These are phyloP conservation scores for Phytophthora lateralis DNA, from an alignment of 352 stramenopile species.

Conservation along the genomic window DNA sequence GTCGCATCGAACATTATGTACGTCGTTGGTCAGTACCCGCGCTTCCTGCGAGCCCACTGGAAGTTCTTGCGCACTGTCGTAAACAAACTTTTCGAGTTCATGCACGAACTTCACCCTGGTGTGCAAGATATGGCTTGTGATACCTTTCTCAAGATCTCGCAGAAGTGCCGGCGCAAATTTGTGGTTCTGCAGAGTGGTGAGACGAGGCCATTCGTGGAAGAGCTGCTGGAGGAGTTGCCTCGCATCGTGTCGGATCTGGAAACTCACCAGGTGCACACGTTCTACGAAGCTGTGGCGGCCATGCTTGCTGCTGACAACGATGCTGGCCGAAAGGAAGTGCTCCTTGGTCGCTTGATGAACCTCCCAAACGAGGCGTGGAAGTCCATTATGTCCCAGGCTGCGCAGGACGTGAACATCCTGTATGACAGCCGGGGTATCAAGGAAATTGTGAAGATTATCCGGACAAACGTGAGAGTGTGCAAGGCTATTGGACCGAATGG, in stretches of 20 bases:
- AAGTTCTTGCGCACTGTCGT: slow-evolving; percentile 99
- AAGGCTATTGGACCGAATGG: slow-evolving; percentile 93
- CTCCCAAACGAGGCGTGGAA: slow-evolving; percentile 94
- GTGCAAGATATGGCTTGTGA: slow-evolving; percentile 99
- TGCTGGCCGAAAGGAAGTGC: slow-evolving; percentile 86
- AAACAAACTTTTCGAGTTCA: slow-evolving; percentile 99
- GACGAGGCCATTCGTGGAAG: slow-evolving; percentile 95
- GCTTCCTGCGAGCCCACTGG: slow-evolving; percentile 99
- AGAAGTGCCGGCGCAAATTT: slow-evolving; percentile 98
- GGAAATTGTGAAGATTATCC: slow-evolving; percentile 98
- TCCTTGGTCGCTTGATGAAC: slow-evolving; percentile 96
- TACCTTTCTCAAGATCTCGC: slow-evolving; percentile 99
- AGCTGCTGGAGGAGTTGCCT: slow-evolving; percentile 95
- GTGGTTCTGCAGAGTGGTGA: slow-evolving; percentile 96
- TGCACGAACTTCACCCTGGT: slow-evolving; percentile 99
- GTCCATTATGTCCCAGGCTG: slow-evolving; percentile 82
- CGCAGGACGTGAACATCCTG: slow-evolving; percentile 77
- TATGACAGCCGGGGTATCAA: slow-evolving; percentile 83
- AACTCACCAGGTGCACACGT: slow-evolving; percentile 99
- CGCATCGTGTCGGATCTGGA: slow-evolving; percentile 98
- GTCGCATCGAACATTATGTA: slow-evolving; percentile 99
- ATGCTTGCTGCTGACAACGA: slow-evolving; percentile 83
- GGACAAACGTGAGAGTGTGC: slow-evolving; percentile 97
- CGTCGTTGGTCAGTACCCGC: slow-evolving; percentile 99
- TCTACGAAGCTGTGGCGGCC: slow-evolving; percentile 98